Evolutionary conservation across 1,284 basidiomycete genomes (phyloP), one percentile per base, ranked within the genome.

Genomic region (Agaricales sp.): DNA sequence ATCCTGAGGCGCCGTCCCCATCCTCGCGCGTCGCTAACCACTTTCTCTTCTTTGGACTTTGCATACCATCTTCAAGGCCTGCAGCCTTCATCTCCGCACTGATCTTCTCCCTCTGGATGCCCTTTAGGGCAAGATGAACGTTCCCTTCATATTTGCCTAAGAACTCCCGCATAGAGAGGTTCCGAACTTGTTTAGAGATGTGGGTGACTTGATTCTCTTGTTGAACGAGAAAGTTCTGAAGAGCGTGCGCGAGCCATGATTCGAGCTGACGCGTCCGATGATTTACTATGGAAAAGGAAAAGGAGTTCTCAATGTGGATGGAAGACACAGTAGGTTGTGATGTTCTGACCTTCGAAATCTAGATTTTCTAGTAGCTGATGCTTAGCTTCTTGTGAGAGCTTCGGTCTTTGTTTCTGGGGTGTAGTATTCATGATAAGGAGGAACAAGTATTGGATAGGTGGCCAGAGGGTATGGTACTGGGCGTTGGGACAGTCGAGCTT

Each of bases 71-170:
- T 55, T 87, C 82, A 48, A 86, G 77, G 51, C 79, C 78, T 14
- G 74, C 69, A 53, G 73, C 64, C 45, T 66, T 65, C 22, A 67
- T 74, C 3, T 67, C 67, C 26, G 66, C 69, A 11, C 67, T 69
- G 47, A 79, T 61, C 49, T 67, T 68, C 50, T 80, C 78, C 57
- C 73, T 78, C 63, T 82, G 82, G 47, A 79, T 63, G 8, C 77
- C 82, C 53, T 77, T 72, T 51, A 87, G 63, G 43, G 80, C 82
- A 11, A 73, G 75, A 56, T 85, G 78, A 18, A 87, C 68, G 57
- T 86, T 78, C 1, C 83, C 86, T 47, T 80, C 71, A 62, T 88
- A 88, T 58, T 84, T 87, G 49, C 79, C 78, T 21, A 74, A 76
- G 61, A 90, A 87, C 45, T 88, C 85, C 47, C 75, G 75, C 72